Base-by-base conservation (phyloP, 305 asterid genomes). In the Fraxinus sp. region DNA sequence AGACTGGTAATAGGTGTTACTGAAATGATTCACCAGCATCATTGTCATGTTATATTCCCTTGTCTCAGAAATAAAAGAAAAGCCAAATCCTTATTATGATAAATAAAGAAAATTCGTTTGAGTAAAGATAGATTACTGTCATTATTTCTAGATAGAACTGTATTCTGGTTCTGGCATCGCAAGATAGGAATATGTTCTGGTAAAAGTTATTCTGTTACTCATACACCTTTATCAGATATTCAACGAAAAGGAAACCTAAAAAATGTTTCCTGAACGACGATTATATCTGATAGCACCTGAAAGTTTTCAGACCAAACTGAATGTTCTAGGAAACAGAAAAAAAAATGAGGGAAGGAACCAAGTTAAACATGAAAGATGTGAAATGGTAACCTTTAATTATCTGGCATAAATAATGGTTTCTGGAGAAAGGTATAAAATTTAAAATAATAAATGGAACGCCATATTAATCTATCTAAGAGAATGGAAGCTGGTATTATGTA, bases 391-490 rank as follows among this genome's bases (percentile, higher is more conserved):
- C 26, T n/a, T 55, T 14, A 16, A 55, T 55, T 55, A 55, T 55
- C 66, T 18, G 24, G 22, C 22, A 52, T 16, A 52, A 18, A 16
- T 52, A 52, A 52, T 52, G 22, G 22, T 52, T 16, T 52, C 28
- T 18, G 26, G 70, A 2, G 70, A 7, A 20, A 59, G 4, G 70
- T 59, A 7, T 10, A 59, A 80, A 59, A 71, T 78, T 77, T 74
- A 78, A 73, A 75, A 80, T 71, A 52, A 16, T 79, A 32, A 79
- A 83, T 35, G 66, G 49, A 86, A 87, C 79, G 66, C 85, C 85
- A 85, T 62, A 49, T 49, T 62, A 70, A 78, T 82, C 82, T 74
- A 87, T 77, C 33, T 36, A 82, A 78, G 78, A 52, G 64, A 78
- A 71, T 75, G 52, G 76, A 82, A 72, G 73, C 74, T 59, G 41